A percentile compares a stretch with the other conserved stretches of the same genome.
These are phyloP conservation scores for Thecaphora frezii DNA, from an alignment of 1,284 basidiomycete genomes.

Conservation along the genomic window DNA sequence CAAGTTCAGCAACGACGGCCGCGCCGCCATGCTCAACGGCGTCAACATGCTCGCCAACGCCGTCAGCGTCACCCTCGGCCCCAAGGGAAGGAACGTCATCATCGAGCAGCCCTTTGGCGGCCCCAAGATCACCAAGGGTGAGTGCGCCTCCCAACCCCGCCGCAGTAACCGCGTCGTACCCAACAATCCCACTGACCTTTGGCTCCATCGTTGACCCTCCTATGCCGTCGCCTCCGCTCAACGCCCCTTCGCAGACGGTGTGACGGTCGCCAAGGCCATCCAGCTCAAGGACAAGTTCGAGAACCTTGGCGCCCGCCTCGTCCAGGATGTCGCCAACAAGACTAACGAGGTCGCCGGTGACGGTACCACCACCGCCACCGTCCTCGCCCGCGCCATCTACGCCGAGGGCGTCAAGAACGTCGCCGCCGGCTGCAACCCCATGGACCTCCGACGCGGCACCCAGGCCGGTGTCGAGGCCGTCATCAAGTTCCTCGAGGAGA, in stretches of 20 bases:
- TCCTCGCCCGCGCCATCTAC: slow-evolving; percentile 94
- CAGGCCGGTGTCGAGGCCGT: slow-evolving; percentile 96
- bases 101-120: slow-evolving; percentile 97
- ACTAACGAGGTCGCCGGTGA: slow-evolving; percentile 98
- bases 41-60: slow-evolving; percentile 83
- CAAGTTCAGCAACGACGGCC: slow-evolving; percentile 92
- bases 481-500: slow-evolving; percentile 82
- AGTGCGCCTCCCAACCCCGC: slow-evolving; percentile 62
- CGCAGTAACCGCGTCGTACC: neutral
- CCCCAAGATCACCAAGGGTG: slow-evolving; percentile 87
- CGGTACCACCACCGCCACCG: slow-evolving; percentile 96
- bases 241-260: slow-evolving; percentile 70
- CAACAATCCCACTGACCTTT: too few species aligned
- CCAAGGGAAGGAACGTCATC: slow-evolving; percentile 98
- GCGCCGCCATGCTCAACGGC: slow-evolving; percentile 89
- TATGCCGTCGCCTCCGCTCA: slow-evolving; percentile 2
- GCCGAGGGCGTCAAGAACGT: slow-evolving; percentile 99
- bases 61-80: slow-evolving; percentile 86
- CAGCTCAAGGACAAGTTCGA: slow-evolving; percentile 96
- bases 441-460: slow-evolving; percentile 94
- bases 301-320: slow-evolving; percentile 95
- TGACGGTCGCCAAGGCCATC: slow-evolving; percentile 94
- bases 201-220: neutral
- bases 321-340: slow-evolving; percentile 93
- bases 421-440: slow-evolving; percentile 97